phyloP scores from a whole-genome alignment of 169 alveolate species.

The Cryptosporidium viatorum region DNA sequence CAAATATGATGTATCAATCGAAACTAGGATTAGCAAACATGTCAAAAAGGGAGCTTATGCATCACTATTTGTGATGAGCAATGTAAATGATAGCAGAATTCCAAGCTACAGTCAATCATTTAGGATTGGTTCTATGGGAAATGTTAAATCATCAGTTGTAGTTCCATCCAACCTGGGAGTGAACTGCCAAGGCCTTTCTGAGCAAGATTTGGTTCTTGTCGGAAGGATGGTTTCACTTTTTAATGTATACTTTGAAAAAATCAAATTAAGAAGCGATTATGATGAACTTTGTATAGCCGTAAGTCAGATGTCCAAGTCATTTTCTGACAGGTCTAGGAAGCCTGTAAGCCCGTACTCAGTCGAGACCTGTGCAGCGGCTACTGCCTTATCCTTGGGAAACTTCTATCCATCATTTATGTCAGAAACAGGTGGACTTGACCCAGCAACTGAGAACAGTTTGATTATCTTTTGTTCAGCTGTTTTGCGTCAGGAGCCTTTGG shows the following conservation, averaged over 20 bases:
- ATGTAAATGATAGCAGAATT: conserved; percentile 32
- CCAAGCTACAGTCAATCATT: conserved; percentile 33
- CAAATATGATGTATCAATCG: conserved; percentile 17
- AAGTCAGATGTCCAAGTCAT: conserved; percentile 17
- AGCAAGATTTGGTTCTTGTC: conserved; percentile 20
- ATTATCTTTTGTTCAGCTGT: conserved; percentile 22
- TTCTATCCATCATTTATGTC: conserved; percentile 51
- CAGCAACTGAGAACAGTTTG: conserved; percentile 33
- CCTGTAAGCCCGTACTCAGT: conserved; percentile 2
- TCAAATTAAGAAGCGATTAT: conserved; percentile 42
- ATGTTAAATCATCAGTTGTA: not conserved
- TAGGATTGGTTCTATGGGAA: conserved; percentile 29
- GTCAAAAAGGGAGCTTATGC: conserved; percentile 4
- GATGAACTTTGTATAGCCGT: conserved; percentile 68
- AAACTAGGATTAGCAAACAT: conserved; percentile 14
- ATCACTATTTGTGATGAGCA: conserved; percentile 47
- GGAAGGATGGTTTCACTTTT: conserved; percentile 35
- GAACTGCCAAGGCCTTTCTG: conserved; percentile 24
- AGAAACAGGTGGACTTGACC: conserved; percentile 26
- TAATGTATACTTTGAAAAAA: not conserved
- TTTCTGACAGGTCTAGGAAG: not conserved
- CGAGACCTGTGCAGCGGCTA: conserved; percentile 36
- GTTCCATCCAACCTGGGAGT: conserved; percentile 24
- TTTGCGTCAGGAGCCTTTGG: conserved; percentile 34
- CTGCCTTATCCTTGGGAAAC: conserved; percentile 35